phyloP scores from a whole-genome alignment of 2,329 filamentous ascomycete genomes.

The Plectosphaerella plurivora region DNA sequence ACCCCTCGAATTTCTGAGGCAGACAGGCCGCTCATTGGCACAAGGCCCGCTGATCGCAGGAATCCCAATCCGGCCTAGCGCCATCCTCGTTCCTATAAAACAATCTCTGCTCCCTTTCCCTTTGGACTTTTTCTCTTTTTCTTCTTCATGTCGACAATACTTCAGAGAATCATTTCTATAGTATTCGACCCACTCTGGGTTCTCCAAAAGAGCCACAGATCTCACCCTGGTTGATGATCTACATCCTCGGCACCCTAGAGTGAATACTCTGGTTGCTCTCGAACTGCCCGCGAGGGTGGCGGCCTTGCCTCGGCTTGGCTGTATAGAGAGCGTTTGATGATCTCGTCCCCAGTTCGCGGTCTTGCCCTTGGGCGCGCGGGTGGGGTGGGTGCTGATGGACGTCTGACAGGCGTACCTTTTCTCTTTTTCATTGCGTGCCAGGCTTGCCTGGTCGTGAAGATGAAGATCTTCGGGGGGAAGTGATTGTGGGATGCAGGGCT shows the following conservation, averaged over 20 bases:
- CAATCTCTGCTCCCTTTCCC: constrained; percentile 13
- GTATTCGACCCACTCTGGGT: constrained; percentile 89
- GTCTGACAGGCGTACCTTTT: constrained; percentile 72
- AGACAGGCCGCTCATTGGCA: background rate
- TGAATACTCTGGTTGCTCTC: constrained; percentile 66
- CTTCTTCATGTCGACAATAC: constrained; percentile 61
- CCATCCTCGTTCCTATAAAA: constrained; percentile 34
- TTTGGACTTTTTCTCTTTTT: constrained; percentile 34
- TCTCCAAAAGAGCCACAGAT: constrained; percentile 90
- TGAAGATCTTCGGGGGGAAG: constrained; percentile 26
- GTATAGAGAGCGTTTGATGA: constrained; percentile 91
- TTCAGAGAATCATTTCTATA: constrained; percentile 96
- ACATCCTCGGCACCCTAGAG: constrained; percentile 87
- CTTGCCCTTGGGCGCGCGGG: constrained; percentile 72
- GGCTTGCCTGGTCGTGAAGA: constrained; percentile 47
- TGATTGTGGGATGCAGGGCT: too few relatives aligned
- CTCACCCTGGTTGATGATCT: constrained; percentile 91
- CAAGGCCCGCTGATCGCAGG: background rate
- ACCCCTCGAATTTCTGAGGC: constrained; percentile 1
- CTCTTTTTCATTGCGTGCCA: constrained; percentile 54
- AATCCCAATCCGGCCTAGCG: background rate
- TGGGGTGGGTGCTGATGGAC: constrained; percentile 81
- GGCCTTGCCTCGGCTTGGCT: constrained; percentile 36
- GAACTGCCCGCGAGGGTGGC: constrained; percentile 59
- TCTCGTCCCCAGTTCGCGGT: constrained; percentile 72